A percentile compares a stretch with the other conserved stretches of the same genome.
These are phyloP conservation scores for Talaromyces rugulosus DNA, from an alignment of 2,329 filamentous ascomycete species.

Conservation along the genomic window DNA sequence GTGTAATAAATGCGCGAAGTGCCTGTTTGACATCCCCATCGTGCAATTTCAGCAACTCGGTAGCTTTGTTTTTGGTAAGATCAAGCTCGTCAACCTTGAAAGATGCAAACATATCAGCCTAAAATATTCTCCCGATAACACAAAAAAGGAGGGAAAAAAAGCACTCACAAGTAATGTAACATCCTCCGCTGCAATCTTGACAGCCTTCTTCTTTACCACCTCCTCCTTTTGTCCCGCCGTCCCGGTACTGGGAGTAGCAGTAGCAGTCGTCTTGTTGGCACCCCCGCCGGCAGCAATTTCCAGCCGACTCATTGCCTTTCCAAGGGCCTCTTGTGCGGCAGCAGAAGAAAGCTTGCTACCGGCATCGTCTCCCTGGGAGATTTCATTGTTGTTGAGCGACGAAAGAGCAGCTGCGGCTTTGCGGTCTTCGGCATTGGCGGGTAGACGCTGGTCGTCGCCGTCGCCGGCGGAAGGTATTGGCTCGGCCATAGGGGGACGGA, in stretches of 20 bases:
- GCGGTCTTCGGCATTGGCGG: constrained; percentile 46
- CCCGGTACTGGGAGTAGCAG: constrained; percentile 13
- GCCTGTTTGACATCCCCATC: constrained; percentile 42
- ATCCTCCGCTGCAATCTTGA: constrained; percentile 45
- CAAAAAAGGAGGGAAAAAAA: background rate
- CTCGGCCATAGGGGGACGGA: constrained; percentile 35
- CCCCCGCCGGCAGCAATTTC: constrained; percentile 32
- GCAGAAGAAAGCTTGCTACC: constrained; percentile 26
- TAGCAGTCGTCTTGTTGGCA: constrained; percentile 4
- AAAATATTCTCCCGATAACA: background rate
- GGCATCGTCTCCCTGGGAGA: constrained; percentile 28
- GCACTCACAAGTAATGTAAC: constrained; percentile 42
- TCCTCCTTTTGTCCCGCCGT: constrained; percentile 26
- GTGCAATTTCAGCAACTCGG: constrained; percentile 42
- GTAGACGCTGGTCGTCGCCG: constrained; percentile 28
- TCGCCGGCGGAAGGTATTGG: constrained; percentile 38
- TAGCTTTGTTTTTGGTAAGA: constrained; percentile 43
- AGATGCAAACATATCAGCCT: background rate
- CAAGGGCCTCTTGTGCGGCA: constrained; percentile 46
- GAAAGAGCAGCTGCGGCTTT: constrained; percentile 48
- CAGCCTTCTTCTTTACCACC: constrained; percentile 35
- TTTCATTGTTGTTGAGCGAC: constrained; percentile 40
- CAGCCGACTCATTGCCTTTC: constrained; percentile 47
- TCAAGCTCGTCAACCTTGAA: constrained; percentile 43
- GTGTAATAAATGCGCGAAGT: constrained; percentile 38